Evolutionary conservation across 352 stramenopile genomes (phyloP), one percentile per base, ranked within the genome.

Genomic region (Aphanomyces invadans): DNA sequence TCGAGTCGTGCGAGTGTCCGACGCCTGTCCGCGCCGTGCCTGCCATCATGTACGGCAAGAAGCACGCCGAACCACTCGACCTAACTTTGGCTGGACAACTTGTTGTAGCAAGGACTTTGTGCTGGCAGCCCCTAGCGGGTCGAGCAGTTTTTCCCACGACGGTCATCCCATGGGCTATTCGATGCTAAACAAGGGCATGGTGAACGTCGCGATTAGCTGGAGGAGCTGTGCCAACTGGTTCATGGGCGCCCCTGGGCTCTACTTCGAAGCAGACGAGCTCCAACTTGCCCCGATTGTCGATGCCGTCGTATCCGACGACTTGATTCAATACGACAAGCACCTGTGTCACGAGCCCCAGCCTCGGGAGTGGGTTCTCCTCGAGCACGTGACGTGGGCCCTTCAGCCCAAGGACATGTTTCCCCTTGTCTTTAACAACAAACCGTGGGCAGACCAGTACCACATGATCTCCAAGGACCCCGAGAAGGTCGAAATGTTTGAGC

Each of bases 341-440:
- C 21, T 57, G 25, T 57, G 19, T 12, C 12, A 57, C 5, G 49
- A 32, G 19, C 49, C 49, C 15, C 49, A 38, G 1, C 25, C 49
- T n/a, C 60, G 60, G 38, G 42, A 67, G 11, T 67, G 60, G 60
- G 25, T 67, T 19, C 32, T 67, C 1, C 60, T 67, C 31, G 60
- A 67, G 49, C 60, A 67, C 49, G 26, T 67, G 0, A 46, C 42
- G 32, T 67, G 60, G 60, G 57, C 60, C 32, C 32, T 67, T 4
- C 42, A 67, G 45, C 60, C 60, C n/a, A 51, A 67, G 10, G 60
- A 67, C 15, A 67, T 67, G 49, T 67, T 67, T 48, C 39, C 60
- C 12, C 42, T 59, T n/a, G 39, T 67, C 2, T 67, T 60, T 23
- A 67, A 67, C 49, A 51, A 51, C 42, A 67, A 67, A 59, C 28